Evolutionary conservation across 768 basidiomycete genomes (phyloP), one percentile per base, ranked within the genome.

Genomic region (Mycena rosella): DNA sequence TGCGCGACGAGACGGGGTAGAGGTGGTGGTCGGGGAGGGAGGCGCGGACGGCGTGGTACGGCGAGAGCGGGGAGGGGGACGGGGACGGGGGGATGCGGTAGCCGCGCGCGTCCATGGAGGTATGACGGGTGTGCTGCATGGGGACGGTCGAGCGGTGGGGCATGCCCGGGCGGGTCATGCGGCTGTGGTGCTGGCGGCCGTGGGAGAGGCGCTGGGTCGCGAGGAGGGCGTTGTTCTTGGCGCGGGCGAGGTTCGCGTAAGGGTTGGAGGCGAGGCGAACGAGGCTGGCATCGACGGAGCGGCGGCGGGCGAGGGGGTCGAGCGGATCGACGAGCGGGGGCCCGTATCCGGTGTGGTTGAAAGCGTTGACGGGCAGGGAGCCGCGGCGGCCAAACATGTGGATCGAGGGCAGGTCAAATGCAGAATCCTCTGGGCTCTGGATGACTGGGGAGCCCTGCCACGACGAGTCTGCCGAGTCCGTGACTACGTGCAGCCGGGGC

Each of bases 21-120:
- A 86, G 75, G 17, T 80, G 80, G 65, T 85, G 85, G 66, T 88
- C 88, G 49, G 87, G 85, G 24, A 85, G 75, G 30, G 85, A 85
- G 17, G 80, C 80, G 44, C 86, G 83, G 26, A 80, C 75, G 1
- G 79, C 77, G 66, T 84, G 80, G 67, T 78, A 81, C 18, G 84
- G 79, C 7, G 84, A 78, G 51, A 81, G 80, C 17, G 84, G 78
- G 24, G 85, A 85, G 1, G 85, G 82, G 2, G 84, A 85, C 0
- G 82, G 78, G 10, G 78, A 82, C 65, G 77, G 77, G 27, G 81
- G 76, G 62, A 78, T 69, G 52, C 79, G 82, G 71, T 77, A 79
- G 59, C 78, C 68, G 65, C 82, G 72, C 60, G 82, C 73, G 76
- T 81, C 76, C 83, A 85, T 74, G 68, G 84, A 80, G 66, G 83